Evolutionary conservation across 2,329 filamentous ascomycete species (phyloP), one percentile per base, ranked within the genome.

Genomic region (Aspergillus brunneoviolaceus): DNA sequence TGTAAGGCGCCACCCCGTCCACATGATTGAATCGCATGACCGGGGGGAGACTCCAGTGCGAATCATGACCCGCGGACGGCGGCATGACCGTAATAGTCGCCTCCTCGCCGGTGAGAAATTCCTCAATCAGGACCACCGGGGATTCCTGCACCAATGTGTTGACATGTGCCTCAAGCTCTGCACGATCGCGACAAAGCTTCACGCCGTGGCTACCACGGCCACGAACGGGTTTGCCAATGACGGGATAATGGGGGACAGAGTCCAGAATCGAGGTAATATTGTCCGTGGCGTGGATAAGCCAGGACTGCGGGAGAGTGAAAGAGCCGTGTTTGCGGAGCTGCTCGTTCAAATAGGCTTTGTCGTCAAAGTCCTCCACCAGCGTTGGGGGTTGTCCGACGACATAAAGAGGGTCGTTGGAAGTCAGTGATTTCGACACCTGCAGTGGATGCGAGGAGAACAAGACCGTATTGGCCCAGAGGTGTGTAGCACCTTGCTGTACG

Each of bases 11-110:
- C 16, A 84, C 77, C 2, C 76, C 79, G 48, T 79, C 70, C 1
- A 71, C 62, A 51, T 84, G 81, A 62, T 82, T 82, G 69, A 80
- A 82, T 2, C 81, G 73, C 0, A 71, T 71, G 10, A 84, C 80
- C 0, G 81, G 70, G 0, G 79, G 79, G 35, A 83, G 65, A 4
- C 77, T 70, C 75, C 77, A 80, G 63, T 84, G 80, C 0, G 71
- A 67, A 0, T 66, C 60, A 0, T 59, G 59, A 1, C 63, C 62
- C 0, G 63, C 56, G 0, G 72, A 76, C 2, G 81, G 81, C 0
- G 82, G 80, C 81, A 84, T 82, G 0, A 84, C 76, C 0, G 81
- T 84, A 2, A 84, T 74, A 0, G 82, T 84, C 0, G 72, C 81
- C 64, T 84, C 82, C 59, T 82, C 75, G 1, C 81, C 80, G 0